Conservation (phyloP, 805 yeast species). For the Ogataea ganodermae region DNA sequence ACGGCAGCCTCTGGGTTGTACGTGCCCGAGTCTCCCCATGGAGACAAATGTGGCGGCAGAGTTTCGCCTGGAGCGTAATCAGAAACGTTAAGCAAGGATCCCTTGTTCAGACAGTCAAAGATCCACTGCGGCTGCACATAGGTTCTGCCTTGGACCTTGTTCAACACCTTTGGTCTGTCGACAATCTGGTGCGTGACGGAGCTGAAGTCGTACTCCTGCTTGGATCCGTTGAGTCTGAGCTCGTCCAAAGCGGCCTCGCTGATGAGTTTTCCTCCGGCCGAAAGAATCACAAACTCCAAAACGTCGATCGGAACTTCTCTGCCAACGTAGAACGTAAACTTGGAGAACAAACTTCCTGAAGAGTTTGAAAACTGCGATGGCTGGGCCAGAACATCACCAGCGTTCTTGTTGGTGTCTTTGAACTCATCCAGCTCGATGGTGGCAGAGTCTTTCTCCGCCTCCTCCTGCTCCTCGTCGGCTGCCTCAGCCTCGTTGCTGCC, state of each 20-base stretch:
- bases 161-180: constrained; percentile 82
- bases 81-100: constrained; percentile 71
- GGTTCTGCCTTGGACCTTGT: constrained; percentile 86
- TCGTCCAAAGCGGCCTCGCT: constrained; percentile 90
- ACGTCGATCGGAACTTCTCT: constrained; percentile 95
- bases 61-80: constrained; percentile 92
- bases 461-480: constrained; percentile 37
- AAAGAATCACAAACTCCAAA: constrained; percentile 80
- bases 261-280: constrained; percentile 83
- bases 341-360: constrained; percentile 65
- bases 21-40: constrained; percentile 96
- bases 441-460: constrained; percentile 43
- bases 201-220: constrained; percentile 57
- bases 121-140: constrained; percentile 98
- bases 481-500: constrained; percentile 40
- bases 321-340: constrained; percentile 82
- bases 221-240: constrained; percentile 48
- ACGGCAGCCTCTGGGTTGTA: constrained; percentile 75
- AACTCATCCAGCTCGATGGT: constrained; percentile 68
- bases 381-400: constrained; percentile 72
- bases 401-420: constrained; percentile 58
- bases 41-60: constrained; percentile 94
- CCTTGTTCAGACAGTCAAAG: constrained; percentile 85
- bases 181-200: constrained; percentile 89
- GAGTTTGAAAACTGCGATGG: constrained; percentile 63